These are phyloP conservation scores for Epicoccum sorghinum DNA, from an alignment of 2,329 filamentous ascomycete species.

Conservation along the genomic window DNA sequence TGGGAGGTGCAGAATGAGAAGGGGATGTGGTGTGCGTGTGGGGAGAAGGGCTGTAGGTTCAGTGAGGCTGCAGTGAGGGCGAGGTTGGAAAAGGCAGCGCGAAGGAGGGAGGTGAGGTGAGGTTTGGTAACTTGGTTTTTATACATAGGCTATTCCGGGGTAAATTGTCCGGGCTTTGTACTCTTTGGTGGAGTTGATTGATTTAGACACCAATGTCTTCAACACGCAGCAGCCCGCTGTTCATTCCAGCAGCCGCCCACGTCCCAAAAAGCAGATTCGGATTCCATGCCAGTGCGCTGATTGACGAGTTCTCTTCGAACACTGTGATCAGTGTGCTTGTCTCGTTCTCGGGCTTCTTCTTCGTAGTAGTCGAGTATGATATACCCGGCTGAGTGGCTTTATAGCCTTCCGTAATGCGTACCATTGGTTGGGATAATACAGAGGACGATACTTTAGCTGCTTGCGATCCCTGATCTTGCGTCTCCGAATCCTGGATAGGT, in stretches of 20 bases:
- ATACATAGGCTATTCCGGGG: too few relatives aligned
- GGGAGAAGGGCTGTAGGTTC: not conserved
- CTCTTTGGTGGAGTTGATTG: not conserved
- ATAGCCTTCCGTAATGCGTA: slow-evolving; percentile 52
- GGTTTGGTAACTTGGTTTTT: too few relatives aligned
- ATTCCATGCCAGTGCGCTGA: slow-evolving; percentile 58
- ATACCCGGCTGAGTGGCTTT: slow-evolving; percentile 40
- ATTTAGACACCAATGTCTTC: slow-evolving; percentile 52
- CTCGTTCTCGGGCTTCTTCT: slow-evolving; percentile 31
- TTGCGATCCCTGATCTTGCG: not conserved
- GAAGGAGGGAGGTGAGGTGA: not conserved
- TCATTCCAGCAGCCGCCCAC: slow-evolving; percentile 59
- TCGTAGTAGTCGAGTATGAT: slow-evolving; percentile 24
- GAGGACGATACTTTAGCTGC: slow-evolving; percentile 13
- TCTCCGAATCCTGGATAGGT: not conserved
- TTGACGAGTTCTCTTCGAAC: slow-evolving; percentile 53
- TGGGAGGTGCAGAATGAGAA: not conserved
- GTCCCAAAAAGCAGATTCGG: slow-evolving; percentile 56
- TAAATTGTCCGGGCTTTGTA: not conserved
- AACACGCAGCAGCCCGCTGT: slow-evolving; percentile 55
- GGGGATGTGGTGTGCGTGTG: not conserved
- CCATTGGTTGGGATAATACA: slow-evolving; percentile 31
- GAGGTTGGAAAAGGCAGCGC: too few relatives aligned
- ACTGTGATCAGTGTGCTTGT: slow-evolving; percentile 48
- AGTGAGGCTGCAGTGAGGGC: not conserved